Base-by-base conservation (phyloP, 2,329 filamentous ascomycete genomes). In the Aspergillus novoparasiticus region DNA sequence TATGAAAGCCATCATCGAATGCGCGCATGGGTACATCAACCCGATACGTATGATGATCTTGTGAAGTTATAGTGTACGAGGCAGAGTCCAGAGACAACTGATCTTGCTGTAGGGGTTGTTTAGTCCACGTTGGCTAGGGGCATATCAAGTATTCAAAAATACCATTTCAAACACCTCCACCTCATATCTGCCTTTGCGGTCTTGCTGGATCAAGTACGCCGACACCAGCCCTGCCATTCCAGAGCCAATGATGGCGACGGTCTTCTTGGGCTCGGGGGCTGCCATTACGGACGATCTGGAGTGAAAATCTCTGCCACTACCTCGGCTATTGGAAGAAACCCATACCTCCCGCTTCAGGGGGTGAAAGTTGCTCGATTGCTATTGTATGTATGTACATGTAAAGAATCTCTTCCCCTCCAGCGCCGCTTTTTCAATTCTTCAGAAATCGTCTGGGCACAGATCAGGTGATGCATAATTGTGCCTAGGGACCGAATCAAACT, bases 1-100 rank as follows among this genome's bases (percentile, higher is more conserved):
- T 71, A 69, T 89, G 88, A 72, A 85, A 89, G 23, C 82, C 81
- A 11, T 76, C 80, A 16, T 80, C 80, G 64, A 85, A 83, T 8
- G 80, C 81, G 58, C 83, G 81, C 83, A 85, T 85, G 39, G 83
- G 83, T 46, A 85, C 70, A 71, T 85, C 82, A 45, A 83, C 73
- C 64, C 80, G 78, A 57, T 75, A 71, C 36, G 68, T 63, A 6
- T 41, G 57, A 23, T 61, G 64, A 36, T 62, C 59, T 8, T 67
- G 68, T 41, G 51, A 26, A 5, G 71, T 68, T 41, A 81, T 69
- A 10, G 78, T 78, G 46, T 80, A 63, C 1, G 81, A 83, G 39
- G 79, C 81, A 14, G 80, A 78, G 64, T 82, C 80, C 45, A 84
- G 73, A 10, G 82, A 83, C 16, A 82, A 70, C 28, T 75, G 70